Evolutionary conservation across 2,329 filamentous ascomycete species (phyloP).

Genomic region (Trichocomaceae sp.): DNA sequence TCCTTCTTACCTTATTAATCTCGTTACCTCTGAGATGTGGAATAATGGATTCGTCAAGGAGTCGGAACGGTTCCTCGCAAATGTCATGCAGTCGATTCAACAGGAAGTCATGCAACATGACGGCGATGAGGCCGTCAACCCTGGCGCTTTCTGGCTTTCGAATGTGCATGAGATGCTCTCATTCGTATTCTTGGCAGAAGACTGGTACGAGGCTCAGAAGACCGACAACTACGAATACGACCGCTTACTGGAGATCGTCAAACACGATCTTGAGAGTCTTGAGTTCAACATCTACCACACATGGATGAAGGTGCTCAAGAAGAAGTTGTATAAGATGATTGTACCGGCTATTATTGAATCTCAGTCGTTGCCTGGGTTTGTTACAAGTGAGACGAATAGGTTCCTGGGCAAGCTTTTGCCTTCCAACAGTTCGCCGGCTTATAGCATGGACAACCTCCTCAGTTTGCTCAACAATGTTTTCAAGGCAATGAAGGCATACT

Average conservation of each 20-base stretch:
- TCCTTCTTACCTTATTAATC: constrained; percentile 96
- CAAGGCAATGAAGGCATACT: constrained; percentile 98
- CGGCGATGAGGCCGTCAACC: constrained; percentile 93
- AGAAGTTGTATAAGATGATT: constrained; percentile 99
- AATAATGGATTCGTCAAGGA: constrained; percentile 99
- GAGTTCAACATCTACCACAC: constrained; percentile 99
- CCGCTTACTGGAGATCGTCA: constrained; percentile 93
- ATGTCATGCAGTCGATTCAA: constrained; percentile 99
- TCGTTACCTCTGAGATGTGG: constrained; percentile 99
- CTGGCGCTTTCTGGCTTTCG: constrained; percentile 95
- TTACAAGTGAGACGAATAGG: constrained; percentile 96
- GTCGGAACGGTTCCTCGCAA: constrained; percentile 95
- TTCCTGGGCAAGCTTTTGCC: constrained; percentile 96
- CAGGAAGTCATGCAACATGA: constrained; percentile 99
- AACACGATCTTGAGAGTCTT: constrained; percentile 94
- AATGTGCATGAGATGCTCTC: constrained; percentile 99
- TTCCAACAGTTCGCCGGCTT: constrained; percentile 84
- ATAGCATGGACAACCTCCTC: constrained; percentile 98
- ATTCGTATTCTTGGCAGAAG: constrained; percentile 96
- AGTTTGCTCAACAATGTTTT: constrained; percentile 94
- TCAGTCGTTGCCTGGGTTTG: constrained; percentile 94
- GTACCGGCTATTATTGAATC: constrained; percentile 99
- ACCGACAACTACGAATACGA: constrained; percentile 99
- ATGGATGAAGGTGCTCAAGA: constrained; percentile 99
- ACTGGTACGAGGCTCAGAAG: constrained; percentile 99